Conservation (phyloP, 2,329 filamentous ascomycete genomes). For the Xylariomycetidae sp. region DNA sequence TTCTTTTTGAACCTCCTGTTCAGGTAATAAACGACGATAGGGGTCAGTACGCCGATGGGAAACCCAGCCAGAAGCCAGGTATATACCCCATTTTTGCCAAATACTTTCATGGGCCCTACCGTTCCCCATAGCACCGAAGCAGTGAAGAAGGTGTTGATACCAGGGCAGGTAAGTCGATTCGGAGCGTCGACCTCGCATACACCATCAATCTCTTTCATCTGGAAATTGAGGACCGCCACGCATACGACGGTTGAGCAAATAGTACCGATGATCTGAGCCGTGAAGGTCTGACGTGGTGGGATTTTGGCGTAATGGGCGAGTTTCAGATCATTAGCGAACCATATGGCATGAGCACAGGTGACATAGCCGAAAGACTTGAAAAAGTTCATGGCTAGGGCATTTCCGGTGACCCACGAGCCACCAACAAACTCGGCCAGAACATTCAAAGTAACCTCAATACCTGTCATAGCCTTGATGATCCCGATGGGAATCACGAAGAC, state of each 20-base stretch:
- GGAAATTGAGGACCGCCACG: slow-evolving; percentile 64
- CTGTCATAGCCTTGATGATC: slow-evolving; percentile 57
- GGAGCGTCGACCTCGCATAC: slow-evolving; percentile 51
- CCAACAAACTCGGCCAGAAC: slow-evolving; percentile 70
- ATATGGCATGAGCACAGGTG: slow-evolving; percentile 61
- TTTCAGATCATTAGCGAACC: slow-evolving; percentile 63
- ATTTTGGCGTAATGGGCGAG: slow-evolving; percentile 57
- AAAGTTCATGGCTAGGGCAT: slow-evolving; percentile 70
- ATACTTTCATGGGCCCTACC: slow-evolving; percentile 58
- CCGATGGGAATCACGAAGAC: slow-evolving; percentile 58
- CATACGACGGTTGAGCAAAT: slow-evolving; percentile 44
- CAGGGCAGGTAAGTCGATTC: slow-evolving; percentile 47
- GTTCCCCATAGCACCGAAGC: slow-evolving; percentile 40
- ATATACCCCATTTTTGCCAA: slow-evolving; percentile 60
- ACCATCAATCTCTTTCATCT: slow-evolving; percentile 54
- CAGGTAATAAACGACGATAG: slow-evolving; percentile 51
- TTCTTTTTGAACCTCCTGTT: slow-evolving; percentile 19
- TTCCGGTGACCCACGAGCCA: slow-evolving; percentile 68
- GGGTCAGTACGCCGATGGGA: slow-evolving; percentile 59
- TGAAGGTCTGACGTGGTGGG: slow-evolving; percentile 43
- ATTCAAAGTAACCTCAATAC: slow-evolving; percentile 57
- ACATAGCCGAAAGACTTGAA: slow-evolving; percentile 73
- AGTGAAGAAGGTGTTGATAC: slow-evolving; percentile 53
- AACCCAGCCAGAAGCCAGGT: slow-evolving; percentile 65
- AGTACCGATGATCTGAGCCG: slow-evolving; percentile 44